A percentile compares a stretch with the other conserved stretches of the same genome.
phyloP scores from a whole-genome alignment of 768 basidiomycete genomes.

The Tulasnella sp. region DNA sequence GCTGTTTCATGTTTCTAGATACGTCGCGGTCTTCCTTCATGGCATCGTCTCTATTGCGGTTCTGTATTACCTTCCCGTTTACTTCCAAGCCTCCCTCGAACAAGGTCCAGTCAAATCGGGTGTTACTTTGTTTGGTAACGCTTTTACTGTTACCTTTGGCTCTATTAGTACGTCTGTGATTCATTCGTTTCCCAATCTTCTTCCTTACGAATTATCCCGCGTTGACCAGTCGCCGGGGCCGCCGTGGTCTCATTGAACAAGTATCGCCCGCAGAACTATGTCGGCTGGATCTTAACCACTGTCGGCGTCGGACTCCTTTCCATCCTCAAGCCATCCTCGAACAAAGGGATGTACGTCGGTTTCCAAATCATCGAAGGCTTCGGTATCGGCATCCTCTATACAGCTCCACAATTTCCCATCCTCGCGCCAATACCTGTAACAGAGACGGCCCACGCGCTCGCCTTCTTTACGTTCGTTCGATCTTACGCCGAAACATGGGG shows the following conservation, averaged over 20 bases:
- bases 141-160: conserved; percentile 48
- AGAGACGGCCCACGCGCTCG: conserved; percentile 38
- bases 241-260: conserved; percentile 45
- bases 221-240: conserved; percentile 43
- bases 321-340: background rate
- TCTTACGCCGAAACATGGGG: conserved; percentile 39
- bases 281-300: conserved; percentile 47
- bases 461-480: conserved; percentile 41
- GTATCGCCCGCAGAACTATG: conserved; percentile 48
- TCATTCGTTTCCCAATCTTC: background rate
- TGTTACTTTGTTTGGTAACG: conserved; percentile 47
- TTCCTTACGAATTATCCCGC: background rate
- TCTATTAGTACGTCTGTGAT: conserved; percentile 42
- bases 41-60: background rate
- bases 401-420: conserved; percentile 42
- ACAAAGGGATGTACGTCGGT: conserved; percentile 23
- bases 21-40: background rate
- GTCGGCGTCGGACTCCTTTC: conserved; percentile 47
- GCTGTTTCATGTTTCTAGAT: conserved; percentile 35
- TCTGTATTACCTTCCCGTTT: conserved; percentile 41
- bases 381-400: conserved; percentile 32
- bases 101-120: conserved; percentile 47
- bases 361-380: conserved; percentile 33
- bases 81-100: conserved; percentile 47
- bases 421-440: conserved; percentile 39